Evolutionary conservation across 2,329 filamentous ascomycete genomes (phyloP), one percentile per base, ranked within the genome.

Genomic region (Neofusicoccum sp.): DNA sequence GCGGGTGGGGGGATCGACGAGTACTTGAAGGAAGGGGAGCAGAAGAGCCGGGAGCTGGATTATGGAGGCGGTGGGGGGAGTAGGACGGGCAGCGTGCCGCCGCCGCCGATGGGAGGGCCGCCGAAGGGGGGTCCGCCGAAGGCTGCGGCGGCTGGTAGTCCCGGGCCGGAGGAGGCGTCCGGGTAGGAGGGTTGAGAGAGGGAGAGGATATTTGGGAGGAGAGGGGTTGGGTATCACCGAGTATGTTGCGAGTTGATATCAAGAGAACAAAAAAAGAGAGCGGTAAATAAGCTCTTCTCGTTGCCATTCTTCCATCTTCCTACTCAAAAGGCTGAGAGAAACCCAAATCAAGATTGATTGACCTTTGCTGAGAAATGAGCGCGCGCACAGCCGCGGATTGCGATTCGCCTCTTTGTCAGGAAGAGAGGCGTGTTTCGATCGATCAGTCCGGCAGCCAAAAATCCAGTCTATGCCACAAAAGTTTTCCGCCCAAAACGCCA

Each of bases 21-120:
- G 50, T 81, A 80, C 58, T 79, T 81, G 70, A 75, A 75, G 47
- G 79, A 81, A 67, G 78, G 78, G 47, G 79, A 81, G 67, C 69
- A 75, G 68, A 80, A 80, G 71, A 80, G 78, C 58, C 69, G 71
- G 54, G 74, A 79, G 67, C 67, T 78, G 48, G 78, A 80, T 56
- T 74, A 69, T 67, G 72, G 71, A 63, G 72, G 75, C 1, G 50
- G 50, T 3, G 45, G 61, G 8, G 70, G 61, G 50, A 59, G 47
- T 73, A 72, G 64, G 63, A 22, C 67, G 28, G 67, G 72, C 37
- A 68, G 66, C 29, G 69, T 74, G 47, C 73, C 75, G 31, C 77
- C 77, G 29, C 76, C 76, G 14, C 77, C 74, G 60, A 66, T 64
- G 22, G 74, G 74, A 6, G 73, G 72, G 9, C 69, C 76, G 39